phyloP scores from a whole-genome alignment of 805 yeast species.

The Ogataea trehaloabstinens region DNA sequence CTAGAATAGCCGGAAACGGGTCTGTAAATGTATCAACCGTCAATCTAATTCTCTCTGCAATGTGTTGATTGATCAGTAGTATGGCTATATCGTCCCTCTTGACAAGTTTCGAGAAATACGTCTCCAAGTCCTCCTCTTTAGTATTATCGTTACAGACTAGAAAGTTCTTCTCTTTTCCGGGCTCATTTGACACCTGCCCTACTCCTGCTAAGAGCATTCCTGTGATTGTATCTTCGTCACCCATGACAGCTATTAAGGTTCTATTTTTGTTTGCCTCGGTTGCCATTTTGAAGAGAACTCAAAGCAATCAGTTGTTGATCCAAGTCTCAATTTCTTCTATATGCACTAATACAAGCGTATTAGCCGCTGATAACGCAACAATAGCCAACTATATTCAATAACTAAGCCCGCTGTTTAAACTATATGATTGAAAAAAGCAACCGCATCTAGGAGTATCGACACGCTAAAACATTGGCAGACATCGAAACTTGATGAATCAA shows the following conservation, averaged over 20 bases:
- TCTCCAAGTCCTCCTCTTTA: conserved; percentile 67
- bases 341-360: background rate
- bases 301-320: no score
- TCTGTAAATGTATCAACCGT: conserved; percentile 79
- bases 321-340: background rate
- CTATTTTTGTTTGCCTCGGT: conserved; percentile 49
- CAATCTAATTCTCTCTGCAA: conserved; percentile 86
- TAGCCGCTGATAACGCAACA: no score
- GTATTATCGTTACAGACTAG: conserved; percentile 76
- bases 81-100: conserved; percentile 89
- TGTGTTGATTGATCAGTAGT: conserved; percentile 86
- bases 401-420: no score
- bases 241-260: conserved; percentile 86
- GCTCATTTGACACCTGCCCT: conserved; percentile 73
- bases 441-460: no score
- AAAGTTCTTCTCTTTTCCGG: conserved; percentile 76
- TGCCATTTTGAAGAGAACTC: conserved; percentile 10
- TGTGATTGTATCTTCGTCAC: conserved; percentile 96
- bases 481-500: no score
- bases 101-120: conserved; percentile 75
- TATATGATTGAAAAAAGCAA: no score
- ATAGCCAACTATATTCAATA: no score
- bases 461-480: no score
- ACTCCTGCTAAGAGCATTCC: conserved; percentile 94
- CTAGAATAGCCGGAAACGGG: conserved; percentile 95